A percentile compares a stretch with the other conserved stretches of the same genome.
phyloP scores from a whole-genome alignment of 139 green algal genomes.

The Tetradesmus obliquus region DNA sequence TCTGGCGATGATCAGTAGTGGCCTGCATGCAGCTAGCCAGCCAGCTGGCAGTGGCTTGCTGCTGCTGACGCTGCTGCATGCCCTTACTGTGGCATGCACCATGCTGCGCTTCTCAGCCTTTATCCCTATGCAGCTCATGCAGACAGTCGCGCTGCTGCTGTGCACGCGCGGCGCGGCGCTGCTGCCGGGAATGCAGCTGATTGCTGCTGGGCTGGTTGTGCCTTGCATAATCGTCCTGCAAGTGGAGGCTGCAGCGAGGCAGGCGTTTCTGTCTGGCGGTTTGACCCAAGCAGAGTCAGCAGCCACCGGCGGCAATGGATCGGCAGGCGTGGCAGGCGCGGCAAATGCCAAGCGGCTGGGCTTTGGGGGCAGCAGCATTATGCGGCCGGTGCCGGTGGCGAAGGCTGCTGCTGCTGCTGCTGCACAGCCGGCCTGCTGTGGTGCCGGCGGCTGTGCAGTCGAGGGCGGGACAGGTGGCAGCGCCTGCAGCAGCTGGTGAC shows the following conservation, averaged over 20 bases:
- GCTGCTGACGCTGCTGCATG: background rate
- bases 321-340: no score
- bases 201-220: background rate
- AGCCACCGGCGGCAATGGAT: no score
- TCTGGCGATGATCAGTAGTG: background rate
- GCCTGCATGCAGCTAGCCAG: background rate
- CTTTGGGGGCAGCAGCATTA: no score
- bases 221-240: background rate
- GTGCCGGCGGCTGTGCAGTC: no score
- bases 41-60: background rate
- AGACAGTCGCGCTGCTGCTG: background rate
- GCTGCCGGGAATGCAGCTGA: background rate
- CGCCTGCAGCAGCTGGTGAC: no score
- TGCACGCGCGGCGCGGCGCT: background rate
- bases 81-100: background rate
- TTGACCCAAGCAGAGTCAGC: background rate
- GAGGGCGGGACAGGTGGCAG: no score
- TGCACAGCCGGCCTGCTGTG: no score
- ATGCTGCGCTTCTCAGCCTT: background rate
- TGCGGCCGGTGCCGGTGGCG: no score
- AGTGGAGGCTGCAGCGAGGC: background rate
- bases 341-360: no score
- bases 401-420: no score
- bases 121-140: background rate
- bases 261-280: background rate